phyloP scores from a whole-genome alignment of 257 asterid genomes.

The Rubia yunnanensis region DNA sequence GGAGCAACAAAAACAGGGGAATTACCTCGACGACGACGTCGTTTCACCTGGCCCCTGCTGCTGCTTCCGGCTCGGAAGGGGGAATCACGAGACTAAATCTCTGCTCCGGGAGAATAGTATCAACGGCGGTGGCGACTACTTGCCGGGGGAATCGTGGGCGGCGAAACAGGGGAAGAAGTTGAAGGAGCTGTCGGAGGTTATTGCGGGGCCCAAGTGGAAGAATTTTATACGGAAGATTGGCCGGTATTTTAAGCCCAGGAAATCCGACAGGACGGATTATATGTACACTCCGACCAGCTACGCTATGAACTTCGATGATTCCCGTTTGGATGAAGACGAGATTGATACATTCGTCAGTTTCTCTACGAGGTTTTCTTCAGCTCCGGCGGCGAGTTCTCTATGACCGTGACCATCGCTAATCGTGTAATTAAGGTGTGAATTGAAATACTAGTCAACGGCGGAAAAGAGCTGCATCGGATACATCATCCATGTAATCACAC shows the following conservation, averaged over 20 bases:
- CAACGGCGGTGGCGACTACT: neutral
- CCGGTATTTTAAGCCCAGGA: conserved; percentile 18
- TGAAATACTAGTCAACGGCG: too few relatives aligned
- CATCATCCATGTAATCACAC: neutral
- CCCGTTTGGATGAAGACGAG: conserved; percentile 24
- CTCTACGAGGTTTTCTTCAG: conserved; percentile 37
- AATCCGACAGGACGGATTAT: conserved; percentile 15
- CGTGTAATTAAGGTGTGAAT: neutral
- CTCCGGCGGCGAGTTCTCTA: neutral
- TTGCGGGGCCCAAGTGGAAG: conserved; percentile 32
- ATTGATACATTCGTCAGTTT: conserved; percentile 32
- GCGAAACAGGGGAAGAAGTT: conserved; percentile 15
- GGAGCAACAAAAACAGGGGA: conserved; percentile 5
- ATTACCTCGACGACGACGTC: conserved; percentile 1
- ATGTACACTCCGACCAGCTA: conserved; percentile 65
- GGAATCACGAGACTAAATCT: conserved; percentile 14
- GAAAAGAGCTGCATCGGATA: too few relatives aligned
- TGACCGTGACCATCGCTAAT: too few relatives aligned
- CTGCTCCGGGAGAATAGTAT: conserved; percentile 1
- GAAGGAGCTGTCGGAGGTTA: conserved; percentile 28
- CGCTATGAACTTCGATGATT: conserved; percentile 56
- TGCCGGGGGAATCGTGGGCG: conserved; percentile 19
- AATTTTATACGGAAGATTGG: conserved; percentile 28
- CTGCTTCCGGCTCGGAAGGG: conserved; percentile 17
- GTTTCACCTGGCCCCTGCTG: conserved; percentile 20